Percentiles rank a stretch among this genome's conserved stretches.
phyloP scores from a whole-genome alignment of 2,329 filamentous ascomycete species.

The Uncinocarpus reesii region DNA sequence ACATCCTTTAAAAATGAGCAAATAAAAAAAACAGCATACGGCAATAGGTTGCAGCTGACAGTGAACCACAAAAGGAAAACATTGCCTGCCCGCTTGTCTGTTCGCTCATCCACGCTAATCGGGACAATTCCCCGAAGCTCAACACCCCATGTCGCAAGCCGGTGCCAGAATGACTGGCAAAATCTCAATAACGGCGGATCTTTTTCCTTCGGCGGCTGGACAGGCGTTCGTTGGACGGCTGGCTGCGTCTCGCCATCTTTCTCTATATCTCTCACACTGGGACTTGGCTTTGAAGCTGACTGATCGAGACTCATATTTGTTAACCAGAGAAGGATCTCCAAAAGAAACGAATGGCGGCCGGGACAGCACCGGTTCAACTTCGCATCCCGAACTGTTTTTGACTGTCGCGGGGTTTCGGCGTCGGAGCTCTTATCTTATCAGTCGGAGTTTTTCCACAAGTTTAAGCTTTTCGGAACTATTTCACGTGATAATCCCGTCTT shows the following conservation, averaged over 20 bases:
- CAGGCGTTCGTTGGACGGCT: neutral
- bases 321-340: neutral
- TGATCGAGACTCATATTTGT: neutral
- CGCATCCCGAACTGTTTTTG: neutral
- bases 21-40: slow-evolving; percentile 36
- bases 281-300: neutral
- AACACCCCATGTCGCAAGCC: slow-evolving; percentile 31
- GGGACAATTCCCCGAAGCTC: slow-evolving; percentile 49
- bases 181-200: neutral
- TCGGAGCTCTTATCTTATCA: slow-evolving; percentile 11
- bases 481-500: slow-evolving; percentile 4
- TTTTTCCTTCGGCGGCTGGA: neutral
- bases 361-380: neutral
- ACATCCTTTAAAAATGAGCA: neutral
- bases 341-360: neutral
- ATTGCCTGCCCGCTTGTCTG: slow-evolving; percentile 44
- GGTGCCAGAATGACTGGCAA: slow-evolving; percentile 15
- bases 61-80: slow-evolving; percentile 49
- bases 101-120: slow-evolving; percentile 46
- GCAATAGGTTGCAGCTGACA: slow-evolving; percentile 47
- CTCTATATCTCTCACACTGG: neutral
- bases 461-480: slow-evolving; percentile 3
- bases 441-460: neutral
- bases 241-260: slow-evolving; percentile 8
- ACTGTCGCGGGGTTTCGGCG: neutral